phyloP scores from a whole-genome alignment of 768 basidiomycete genomes.

The Pulveroboletus frians region DNA sequence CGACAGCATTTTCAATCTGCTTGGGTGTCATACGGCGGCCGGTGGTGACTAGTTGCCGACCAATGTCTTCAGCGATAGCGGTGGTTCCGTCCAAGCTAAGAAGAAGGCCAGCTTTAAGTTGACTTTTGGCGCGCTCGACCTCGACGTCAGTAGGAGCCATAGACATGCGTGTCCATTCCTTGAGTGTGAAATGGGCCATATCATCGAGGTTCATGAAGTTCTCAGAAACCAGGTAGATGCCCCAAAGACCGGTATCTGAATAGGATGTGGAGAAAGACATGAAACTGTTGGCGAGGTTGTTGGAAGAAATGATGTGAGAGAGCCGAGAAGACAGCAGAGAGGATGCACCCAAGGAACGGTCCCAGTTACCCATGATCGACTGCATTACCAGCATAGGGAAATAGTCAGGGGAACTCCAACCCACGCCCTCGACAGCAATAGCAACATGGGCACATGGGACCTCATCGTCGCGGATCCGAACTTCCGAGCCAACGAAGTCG shows the following conservation, averaged over 20 bases:
- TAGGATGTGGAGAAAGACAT: slow-evolving; percentile 99
- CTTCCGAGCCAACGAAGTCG: slow-evolving; percentile 88
- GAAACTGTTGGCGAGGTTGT: slow-evolving; percentile 98
- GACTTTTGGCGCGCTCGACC: slow-evolving; percentile 97
- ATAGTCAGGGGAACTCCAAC: slow-evolving; percentile 98
- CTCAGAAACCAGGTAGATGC: slow-evolving; percentile 95
- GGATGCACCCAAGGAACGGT: slow-evolving; percentile 88
- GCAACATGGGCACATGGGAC: slow-evolving; percentile 88
- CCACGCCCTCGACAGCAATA: slow-evolving; percentile 95
- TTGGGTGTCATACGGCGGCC: slow-evolving; percentile 86
- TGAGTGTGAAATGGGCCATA: slow-evolving; percentile 86
- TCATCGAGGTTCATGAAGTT: slow-evolving; percentile 93
- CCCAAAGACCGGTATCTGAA: slow-evolving; percentile 98
- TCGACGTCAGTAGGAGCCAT: slow-evolving; percentile 77
- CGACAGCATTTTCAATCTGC: slow-evolving; percentile 90
- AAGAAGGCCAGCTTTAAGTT: slow-evolving; percentile 91
- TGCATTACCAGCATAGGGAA: slow-evolving; percentile 99
- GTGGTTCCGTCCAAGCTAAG: slow-evolving; percentile 94
- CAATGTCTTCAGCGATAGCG: slow-evolving; percentile 96
- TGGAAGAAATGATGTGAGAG: slow-evolving; percentile 81
- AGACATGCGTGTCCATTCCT: slow-evolving; percentile 95
- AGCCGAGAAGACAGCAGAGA: slow-evolving; percentile 87
- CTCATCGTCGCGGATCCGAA: slow-evolving; percentile 91
- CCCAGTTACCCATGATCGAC: slow-evolving; percentile 98
- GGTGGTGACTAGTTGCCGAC: slow-evolving; percentile 93